phyloP scores from a whole-genome alignment of 352 stramenopile species.

The Globisporangium nunn region DNA sequence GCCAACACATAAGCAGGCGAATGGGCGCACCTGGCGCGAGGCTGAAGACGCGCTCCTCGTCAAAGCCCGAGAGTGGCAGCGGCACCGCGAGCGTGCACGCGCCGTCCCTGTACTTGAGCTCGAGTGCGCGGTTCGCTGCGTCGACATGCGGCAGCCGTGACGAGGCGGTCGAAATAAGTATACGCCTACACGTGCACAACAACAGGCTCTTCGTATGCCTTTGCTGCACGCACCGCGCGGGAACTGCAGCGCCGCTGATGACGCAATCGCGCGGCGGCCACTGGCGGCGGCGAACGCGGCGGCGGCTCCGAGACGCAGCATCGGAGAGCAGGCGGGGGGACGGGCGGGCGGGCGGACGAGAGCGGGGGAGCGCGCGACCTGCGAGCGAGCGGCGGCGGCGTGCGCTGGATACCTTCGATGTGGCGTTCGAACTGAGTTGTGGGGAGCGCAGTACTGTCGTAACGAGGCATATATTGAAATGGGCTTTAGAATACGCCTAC shows the following conservation, averaged over 20 bases:
- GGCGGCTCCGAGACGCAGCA: conserved; percentile 10
- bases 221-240: conserved; percentile 7
- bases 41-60: conserved; percentile 75
- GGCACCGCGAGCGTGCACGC: conserved; percentile 69
- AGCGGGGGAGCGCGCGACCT: no score
- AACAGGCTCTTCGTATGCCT: no score
- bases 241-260: conserved; percentile 10
- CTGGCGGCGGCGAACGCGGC: conserved; percentile 2
- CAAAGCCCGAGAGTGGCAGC: conserved; percentile 68
- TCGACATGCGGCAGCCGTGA: neutral
- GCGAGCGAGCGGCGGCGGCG: neutral
- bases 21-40: conserved; percentile 41
- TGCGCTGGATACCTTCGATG: no score
- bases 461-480: no score
- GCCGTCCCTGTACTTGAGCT: conserved; percentile 78
- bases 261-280: conserved; percentile 9
- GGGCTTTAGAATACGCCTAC: no score
- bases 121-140: conserved; percentile 35
- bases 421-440: no score
- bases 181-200: no score
- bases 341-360: neutral
- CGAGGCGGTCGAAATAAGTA: neutral
- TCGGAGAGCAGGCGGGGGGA: neutral
- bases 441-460: no score
- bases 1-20: neutral